phyloP scores from a whole-genome alignment of 805 yeast species.

The Pichia californica region DNA sequence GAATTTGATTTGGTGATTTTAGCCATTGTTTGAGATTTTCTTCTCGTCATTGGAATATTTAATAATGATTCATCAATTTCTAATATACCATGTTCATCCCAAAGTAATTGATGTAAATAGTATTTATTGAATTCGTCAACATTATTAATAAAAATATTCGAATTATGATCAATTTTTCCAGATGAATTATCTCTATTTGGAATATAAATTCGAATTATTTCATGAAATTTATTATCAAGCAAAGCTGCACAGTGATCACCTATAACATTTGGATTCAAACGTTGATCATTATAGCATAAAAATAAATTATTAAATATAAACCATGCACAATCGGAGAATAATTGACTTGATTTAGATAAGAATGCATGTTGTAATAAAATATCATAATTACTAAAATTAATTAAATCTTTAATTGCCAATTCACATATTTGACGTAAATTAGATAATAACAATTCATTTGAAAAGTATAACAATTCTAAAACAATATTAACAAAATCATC shows the following conservation, averaged over 20 bases:
- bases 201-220: constrained; percentile 25
- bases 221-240: constrained; percentile 13
- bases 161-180: constrained; percentile 13
- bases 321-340: constrained; percentile 60
- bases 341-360: constrained; percentile 42
- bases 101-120: constrained; percentile 32
- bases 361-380: constrained; percentile 50
- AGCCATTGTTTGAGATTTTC: constrained; percentile 1
- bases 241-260: constrained; percentile 4
- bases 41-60: not conserved
- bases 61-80: constrained; percentile 9
- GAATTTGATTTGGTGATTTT: constrained; percentile 6
- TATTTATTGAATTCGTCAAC: constrained; percentile 33
- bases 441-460: constrained; percentile 58
- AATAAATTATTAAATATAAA: constrained; percentile 62
- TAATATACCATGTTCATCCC: constrained; percentile 23
- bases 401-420: constrained; percentile 47
- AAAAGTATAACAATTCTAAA: constrained; percentile 51
- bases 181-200: constrained; percentile 3
- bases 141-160: constrained; percentile 30
- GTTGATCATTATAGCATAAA: constrained; percentile 44
- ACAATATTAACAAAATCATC: constrained; percentile 44
- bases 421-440: constrained; percentile 60
- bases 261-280: constrained; percentile 17
- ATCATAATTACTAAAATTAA: constrained; percentile 54